A percentile compares a stretch with the other conserved stretches of the same genome.
phyloP scores from a whole-genome alignment of 2,329 filamentous ascomycete species.

The Neonectria neomacrospora region DNA sequence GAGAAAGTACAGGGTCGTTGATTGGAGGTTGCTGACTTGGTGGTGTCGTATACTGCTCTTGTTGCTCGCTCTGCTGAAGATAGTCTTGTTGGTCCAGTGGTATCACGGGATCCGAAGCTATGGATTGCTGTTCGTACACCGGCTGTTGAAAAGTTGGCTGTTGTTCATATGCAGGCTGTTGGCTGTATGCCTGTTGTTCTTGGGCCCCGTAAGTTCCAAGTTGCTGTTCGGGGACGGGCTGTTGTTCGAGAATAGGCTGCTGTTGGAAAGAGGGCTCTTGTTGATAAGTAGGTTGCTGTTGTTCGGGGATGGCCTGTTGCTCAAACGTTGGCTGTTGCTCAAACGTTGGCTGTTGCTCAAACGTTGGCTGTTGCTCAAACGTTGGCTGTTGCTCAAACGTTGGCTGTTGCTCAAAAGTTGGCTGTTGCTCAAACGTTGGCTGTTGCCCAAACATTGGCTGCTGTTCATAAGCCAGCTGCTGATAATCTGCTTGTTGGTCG shows the following conservation, averaged over 20 bases:
- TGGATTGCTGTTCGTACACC: background rate
- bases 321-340: background rate
- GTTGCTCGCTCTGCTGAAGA: background rate
- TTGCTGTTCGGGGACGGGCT: background rate
- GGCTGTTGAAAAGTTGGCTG: slow-evolving; percentile 1
- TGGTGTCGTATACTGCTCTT: background rate
- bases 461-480: slow-evolving; percentile 25
- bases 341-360: slow-evolving; percentile 14
- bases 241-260: slow-evolving; percentile 4
- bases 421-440: background rate
- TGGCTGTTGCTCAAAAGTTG: background rate
- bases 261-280: background rate
- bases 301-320: background rate
- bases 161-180: background rate
- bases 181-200: background rate
- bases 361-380: background rate
- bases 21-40: slow-evolving; percentile 12
- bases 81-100: slow-evolving; percentile 12
- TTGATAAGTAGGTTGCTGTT: slow-evolving; percentile 1
- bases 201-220: background rate
- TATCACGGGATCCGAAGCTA: background rate
- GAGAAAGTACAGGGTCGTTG: background rate
- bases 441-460: slow-evolving; percentile 12
- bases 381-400: slow-evolving; percentile 25
- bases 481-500: background rate